Conservation (phyloP, 2,329 filamentous ascomycete genomes). For the Aspergillus proliferans region DNA sequence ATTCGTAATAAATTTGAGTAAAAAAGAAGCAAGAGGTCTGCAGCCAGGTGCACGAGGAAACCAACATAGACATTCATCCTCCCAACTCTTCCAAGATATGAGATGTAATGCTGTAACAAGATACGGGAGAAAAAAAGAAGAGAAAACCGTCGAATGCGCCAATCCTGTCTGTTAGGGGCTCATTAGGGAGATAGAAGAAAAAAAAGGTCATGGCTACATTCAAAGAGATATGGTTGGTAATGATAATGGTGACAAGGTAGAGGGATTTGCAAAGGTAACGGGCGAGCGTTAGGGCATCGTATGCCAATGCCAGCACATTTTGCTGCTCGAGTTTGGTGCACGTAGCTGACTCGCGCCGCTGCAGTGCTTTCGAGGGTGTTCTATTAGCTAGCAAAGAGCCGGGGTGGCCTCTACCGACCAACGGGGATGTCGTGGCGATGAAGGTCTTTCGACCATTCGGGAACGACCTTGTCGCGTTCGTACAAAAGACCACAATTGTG, state of each 20-base stretch:
- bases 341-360: no score
- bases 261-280: background rate
- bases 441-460: conserved; percentile 67
- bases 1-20: no score
- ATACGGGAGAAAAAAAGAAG: conserved; percentile 1
- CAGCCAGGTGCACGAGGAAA: no score
- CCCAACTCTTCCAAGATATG: no score
- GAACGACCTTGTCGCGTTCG: conserved; percentile 78
- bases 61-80: no score
- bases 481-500: conserved; percentile 88
- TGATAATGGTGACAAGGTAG: background rate
- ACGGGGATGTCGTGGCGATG: conserved; percentile 47
- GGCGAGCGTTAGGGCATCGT: background rate
- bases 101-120: conserved; percentile 2
- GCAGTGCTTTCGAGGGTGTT: background rate
- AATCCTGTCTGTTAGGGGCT: conserved; percentile 12
- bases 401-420: conserved; percentile 19
- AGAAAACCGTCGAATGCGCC: conserved; percentile 11
- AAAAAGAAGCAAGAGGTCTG: no score
- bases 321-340: background rate
- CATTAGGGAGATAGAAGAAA: conserved; percentile 17
- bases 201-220: conserved; percentile 9
- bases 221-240: background rate
- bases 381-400: background rate
- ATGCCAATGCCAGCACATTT: background rate